Percentiles rank a stretch among this genome's conserved stretches.
Evolutionary conservation across 805 yeast species (phyloP).

Genomic region (Starmera pachycereana): DNA sequence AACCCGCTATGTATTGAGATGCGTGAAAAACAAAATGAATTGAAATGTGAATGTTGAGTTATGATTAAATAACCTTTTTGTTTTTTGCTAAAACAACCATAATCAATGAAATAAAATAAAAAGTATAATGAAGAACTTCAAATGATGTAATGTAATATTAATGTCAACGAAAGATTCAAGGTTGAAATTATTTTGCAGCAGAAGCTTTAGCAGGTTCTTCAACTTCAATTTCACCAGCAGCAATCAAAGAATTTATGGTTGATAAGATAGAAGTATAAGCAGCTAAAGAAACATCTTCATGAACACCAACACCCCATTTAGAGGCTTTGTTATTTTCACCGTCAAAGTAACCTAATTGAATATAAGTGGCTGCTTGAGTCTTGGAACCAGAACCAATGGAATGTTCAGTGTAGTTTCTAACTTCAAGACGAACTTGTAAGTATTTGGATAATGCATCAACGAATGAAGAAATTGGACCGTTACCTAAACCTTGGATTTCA

Average conservation of each 20-base stretch:
- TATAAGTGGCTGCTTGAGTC: constrained; percentile 67
- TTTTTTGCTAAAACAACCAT: no score
- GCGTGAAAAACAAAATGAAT: no score
- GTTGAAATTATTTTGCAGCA: not conserved
- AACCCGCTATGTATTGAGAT: no score
- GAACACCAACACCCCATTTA: constrained; percentile 88
- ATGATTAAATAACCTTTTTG: no score
- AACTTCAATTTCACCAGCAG: constrained; percentile 12
- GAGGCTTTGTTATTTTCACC: constrained; percentile 29
- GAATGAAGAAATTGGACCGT: constrained; percentile 72
- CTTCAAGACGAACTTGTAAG: constrained; percentile 46
- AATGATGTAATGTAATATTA: no score
- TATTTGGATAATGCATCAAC: constrained; percentile 49
- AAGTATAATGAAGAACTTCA: no score
- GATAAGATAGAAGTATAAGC: constrained; percentile 62
- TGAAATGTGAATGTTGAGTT: no score
- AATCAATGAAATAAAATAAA: no score
- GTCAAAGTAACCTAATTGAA: constrained; percentile 43
- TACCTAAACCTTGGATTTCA: constrained; percentile 49
- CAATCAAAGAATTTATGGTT: constrained; percentile 37
- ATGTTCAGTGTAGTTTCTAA: constrained; percentile 61
- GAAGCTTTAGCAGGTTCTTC: not conserved
- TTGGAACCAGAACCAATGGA: constrained; percentile 62
- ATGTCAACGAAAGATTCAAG: no score
- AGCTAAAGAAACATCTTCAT: constrained; percentile 84